Conservation (phyloP, 2,329 filamentous ascomycete species). For the Monilinia fructicola region DNA sequence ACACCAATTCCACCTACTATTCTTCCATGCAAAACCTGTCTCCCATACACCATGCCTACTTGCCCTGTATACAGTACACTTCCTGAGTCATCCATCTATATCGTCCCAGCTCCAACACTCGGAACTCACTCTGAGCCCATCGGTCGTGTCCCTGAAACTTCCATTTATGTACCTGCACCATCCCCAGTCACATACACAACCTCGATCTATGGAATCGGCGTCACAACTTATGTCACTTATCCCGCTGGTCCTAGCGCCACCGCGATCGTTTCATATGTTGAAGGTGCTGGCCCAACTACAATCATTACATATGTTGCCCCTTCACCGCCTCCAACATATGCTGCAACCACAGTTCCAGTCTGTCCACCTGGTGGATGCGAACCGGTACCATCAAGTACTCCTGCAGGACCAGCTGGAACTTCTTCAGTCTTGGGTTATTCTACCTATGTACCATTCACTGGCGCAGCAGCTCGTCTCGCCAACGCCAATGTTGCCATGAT, state of each 20-base stretch:
- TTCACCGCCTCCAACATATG: not conserved
- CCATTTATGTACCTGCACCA: conserved; percentile 17
- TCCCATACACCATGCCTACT: conserved; percentile 28
- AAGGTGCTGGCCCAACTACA: not conserved
- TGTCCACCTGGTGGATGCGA: conserved; percentile 17
- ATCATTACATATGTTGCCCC: conserved; percentile 16
- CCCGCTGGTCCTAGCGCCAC: conserved; percentile 11
- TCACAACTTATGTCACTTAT: conserved; percentile 17
- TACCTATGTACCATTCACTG: conserved; percentile 20
- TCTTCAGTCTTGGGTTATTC: conserved; percentile 14
- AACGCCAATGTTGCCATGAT: not conserved
- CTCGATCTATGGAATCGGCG: not conserved
- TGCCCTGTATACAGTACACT: conserved; percentile 25
- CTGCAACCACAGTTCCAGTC: not conserved
- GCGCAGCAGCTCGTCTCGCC: not conserved
- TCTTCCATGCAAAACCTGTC: conserved; percentile 24
- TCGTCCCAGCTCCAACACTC: conserved; percentile 9
- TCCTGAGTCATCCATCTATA: conserved; percentile 10
- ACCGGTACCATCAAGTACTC: not conserved
- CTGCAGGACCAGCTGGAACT: conserved; percentile 6
- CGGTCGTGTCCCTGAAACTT: not conserved
- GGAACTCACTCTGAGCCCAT: conserved; percentile 13
- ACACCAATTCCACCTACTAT: conserved; percentile 22
- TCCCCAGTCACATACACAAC: conserved; percentile 6
- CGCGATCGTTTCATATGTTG: not conserved